Conservation (phyloP, 2,329 filamentous ascomycete species). For the Trichoderma harzianum region DNA sequence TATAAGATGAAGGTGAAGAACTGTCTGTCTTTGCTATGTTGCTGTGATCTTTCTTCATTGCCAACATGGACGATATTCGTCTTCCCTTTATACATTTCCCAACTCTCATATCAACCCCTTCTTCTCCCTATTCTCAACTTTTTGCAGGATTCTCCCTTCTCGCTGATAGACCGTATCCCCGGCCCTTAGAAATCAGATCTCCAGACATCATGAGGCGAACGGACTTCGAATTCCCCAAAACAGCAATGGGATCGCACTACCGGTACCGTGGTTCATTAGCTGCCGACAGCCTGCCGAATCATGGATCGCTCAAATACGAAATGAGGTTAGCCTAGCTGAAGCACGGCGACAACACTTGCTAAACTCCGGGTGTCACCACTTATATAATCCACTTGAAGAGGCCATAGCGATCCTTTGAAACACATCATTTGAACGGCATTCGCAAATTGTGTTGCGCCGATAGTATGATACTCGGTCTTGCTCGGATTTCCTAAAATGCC, state of each 20-base stretch:
- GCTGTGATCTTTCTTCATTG: not conserved
- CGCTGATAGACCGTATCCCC: not conserved
- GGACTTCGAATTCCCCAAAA: not conserved
- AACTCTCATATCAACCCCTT: not conserved
- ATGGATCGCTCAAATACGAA: slow-evolving; percentile 10
- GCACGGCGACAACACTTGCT: not conserved
- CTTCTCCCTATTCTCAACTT: not conserved
- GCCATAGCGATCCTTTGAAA: not conserved
- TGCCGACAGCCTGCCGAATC: not conserved
- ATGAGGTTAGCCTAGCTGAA: not conserved
- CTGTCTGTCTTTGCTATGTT: not conserved
- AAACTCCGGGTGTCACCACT: not conserved
- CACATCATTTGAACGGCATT: not conserved
- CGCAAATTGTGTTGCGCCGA: not conserved
- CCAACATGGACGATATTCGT: not conserved
- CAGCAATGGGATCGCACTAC: slow-evolving; percentile 5
- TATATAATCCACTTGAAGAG: not conserved
- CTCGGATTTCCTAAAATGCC: slow-evolving; percentile 11
- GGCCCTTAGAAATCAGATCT: not conserved
- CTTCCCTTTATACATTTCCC: not conserved
- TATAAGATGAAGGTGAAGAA: not conserved
- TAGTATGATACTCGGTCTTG: not conserved
- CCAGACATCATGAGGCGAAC: not conserved
- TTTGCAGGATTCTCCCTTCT: not conserved
- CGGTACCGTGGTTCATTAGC: not conserved